These are phyloP conservation scores for Pleurotus tuoliensis DNA, from an alignment of 768 basidiomycete species.

Conservation along the genomic window DNA sequence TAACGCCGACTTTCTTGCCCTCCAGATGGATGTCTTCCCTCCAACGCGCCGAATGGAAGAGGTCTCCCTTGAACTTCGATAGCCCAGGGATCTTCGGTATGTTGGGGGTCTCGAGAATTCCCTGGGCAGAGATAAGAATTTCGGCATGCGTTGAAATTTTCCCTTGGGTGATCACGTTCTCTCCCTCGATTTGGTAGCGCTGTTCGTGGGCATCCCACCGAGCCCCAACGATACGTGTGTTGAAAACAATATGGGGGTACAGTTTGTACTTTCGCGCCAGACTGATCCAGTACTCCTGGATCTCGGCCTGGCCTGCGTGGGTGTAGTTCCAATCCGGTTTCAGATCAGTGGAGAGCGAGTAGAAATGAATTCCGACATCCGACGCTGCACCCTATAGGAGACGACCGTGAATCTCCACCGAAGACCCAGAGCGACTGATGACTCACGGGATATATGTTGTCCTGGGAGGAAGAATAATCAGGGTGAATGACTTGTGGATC, in stretches of 20 bases:
- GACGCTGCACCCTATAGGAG: slow-evolving; percentile 39
- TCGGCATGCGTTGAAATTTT: slow-evolving; percentile 31
- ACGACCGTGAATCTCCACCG: not conserved
- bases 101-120: slow-evolving; percentile 41
- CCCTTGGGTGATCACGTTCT: slow-evolving; percentile 29
- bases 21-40: slow-evolving; percentile 31
- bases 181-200: slow-evolving; percentile 32
- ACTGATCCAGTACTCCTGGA: slow-evolving; percentile 38
- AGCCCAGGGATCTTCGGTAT: slow-evolving; percentile 30
- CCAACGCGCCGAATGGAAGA: slow-evolving; percentile 57
- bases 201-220: slow-evolving; percentile 38
- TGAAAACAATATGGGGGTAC: slow-evolving; percentile 35
- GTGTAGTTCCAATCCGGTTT: slow-evolving; percentile 42
- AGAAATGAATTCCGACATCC: slow-evolving; percentile 38
- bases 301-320: slow-evolving; percentile 37
- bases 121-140: slow-evolving; percentile 48
- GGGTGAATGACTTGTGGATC: not conserved
- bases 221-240: slow-evolving; percentile 38
- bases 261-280: slow-evolving; percentile 40
- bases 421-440: not conserved
- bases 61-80: slow-evolving; percentile 39
- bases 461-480: slow-evolving; percentile 13
- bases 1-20: slow-evolving; percentile 49
- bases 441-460: slow-evolving; percentile 21
- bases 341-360: slow-evolving; percentile 45